These are phyloP conservation scores for Marchantia polymorpha DNA, from an alignment of 225 moss, liverwort and hornwort genomes.

Conservation along the genomic window DNA sequence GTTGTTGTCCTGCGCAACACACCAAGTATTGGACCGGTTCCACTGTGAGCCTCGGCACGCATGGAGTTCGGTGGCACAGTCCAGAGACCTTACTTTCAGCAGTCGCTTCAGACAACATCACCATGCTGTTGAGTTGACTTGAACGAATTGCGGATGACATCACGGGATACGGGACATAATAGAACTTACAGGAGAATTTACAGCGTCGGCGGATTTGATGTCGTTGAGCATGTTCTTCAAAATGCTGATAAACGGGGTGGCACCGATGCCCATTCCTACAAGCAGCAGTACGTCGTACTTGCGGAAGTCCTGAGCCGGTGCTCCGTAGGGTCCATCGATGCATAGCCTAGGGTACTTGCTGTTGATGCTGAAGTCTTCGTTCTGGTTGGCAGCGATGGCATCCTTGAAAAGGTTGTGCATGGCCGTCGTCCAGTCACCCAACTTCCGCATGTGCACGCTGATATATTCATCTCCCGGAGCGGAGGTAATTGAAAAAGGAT, in stretches of 20 bases:
- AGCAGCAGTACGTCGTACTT: slow-evolving; percentile 92
- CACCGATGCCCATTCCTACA: slow-evolving; percentile 90
- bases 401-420: slow-evolving; percentile 56
- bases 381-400: slow-evolving; percentile 12
- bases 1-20: slow-evolving; percentile 25
- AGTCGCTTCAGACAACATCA: neutral
- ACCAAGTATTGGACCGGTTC: neutral
- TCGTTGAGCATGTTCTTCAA: slow-evolving; percentile 84
- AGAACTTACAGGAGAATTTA: slow-evolving; percentile 11
- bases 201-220: slow-evolving; percentile 34
- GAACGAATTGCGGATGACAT: neutral
- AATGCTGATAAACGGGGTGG: slow-evolving; percentile 95
- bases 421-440: slow-evolving; percentile 89
- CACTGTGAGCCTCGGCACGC: neutral
- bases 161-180: no score
- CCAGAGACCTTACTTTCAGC: neutral
- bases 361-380: slow-evolving; percentile 18
- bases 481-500: slow-evolving; percentile 96
- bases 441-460: slow-evolving; percentile 82
- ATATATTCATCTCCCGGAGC: slow-evolving; percentile 78
- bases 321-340: slow-evolving; percentile 92
- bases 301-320: slow-evolving; percentile 86
- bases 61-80: neutral
- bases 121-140: neutral
- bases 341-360: slow-evolving; percentile 67